phyloP scores from a whole-genome alignment of 768 basidiomycete genomes.

The Pleurotus pulmonarius region DNA sequence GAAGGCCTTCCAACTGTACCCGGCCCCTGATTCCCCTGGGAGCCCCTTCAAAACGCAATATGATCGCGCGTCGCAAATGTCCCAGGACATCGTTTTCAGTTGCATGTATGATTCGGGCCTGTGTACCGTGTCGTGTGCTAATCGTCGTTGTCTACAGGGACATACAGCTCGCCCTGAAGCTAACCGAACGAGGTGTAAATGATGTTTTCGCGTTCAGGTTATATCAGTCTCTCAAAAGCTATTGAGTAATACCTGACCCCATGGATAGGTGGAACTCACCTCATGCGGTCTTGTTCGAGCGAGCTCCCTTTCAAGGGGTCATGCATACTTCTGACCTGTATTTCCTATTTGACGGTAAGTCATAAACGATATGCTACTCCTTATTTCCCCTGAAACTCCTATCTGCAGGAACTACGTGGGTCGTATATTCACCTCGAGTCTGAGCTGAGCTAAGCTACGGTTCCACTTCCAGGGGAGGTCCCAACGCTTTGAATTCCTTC shows the following conservation, averaged over 20 bases:
- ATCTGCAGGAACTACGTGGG: constrained; percentile 25
- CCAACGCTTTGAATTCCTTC: constrained; percentile 30
- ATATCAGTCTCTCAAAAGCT: not conserved
- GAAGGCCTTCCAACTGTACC: constrained; percentile 32
- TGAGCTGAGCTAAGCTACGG: not conserved
- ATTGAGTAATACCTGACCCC: not conserved
- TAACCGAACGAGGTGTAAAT: constrained; percentile 22
- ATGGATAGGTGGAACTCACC: constrained; percentile 37
- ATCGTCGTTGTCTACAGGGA: constrained; percentile 24
- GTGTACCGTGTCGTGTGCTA: not conserved
- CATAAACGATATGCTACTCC: not conserved
- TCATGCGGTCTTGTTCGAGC: constrained; percentile 33
- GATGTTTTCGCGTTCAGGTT: constrained; percentile 33
- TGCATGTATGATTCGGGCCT: constrained; percentile 32
- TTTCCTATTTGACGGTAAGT: constrained; percentile 37
- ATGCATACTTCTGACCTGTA: constrained; percentile 43
- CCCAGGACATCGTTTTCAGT: constrained; percentile 37
- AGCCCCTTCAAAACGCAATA: constrained; percentile 36
- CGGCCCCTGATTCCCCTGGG: constrained; percentile 25
- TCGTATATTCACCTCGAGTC: not conserved
- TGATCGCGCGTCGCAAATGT: constrained; percentile 37
- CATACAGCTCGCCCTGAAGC: constrained; percentile 31
- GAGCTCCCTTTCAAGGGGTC: constrained; percentile 31
- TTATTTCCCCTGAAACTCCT: not conserved
- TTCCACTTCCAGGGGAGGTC: constrained; percentile 15